These are phyloP conservation scores for Monosporozyma aerobia DNA, from an alignment of 805 yeast genomes.

Conservation along the genomic window DNA sequence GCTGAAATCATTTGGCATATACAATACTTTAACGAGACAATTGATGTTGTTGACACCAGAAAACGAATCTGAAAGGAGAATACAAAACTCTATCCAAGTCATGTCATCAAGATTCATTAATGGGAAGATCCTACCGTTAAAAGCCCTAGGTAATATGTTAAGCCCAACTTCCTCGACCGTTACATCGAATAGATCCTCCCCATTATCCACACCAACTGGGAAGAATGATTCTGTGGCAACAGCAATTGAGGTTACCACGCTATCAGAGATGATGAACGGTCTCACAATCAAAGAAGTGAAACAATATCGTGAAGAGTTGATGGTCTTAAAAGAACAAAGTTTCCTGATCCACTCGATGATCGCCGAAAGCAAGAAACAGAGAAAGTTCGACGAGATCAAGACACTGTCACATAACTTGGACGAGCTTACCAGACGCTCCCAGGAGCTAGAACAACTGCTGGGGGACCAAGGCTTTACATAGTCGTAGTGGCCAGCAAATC, in stretches of 20 bases:
- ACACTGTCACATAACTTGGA: constrained; percentile 47
- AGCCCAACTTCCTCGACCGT: neutral
- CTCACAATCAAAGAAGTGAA: constrained; percentile 47
- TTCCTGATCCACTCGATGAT: constrained; percentile 62
- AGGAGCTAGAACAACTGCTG: constrained; percentile 37
- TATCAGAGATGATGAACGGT: constrained; percentile 22
- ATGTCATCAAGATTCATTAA: constrained; percentile 56
- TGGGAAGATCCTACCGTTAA: constrained; percentile 53
- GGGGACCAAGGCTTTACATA: constrained; percentile 44
- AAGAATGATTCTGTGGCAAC: neutral
- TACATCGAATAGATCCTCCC: neutral
- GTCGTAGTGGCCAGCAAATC: neutral
- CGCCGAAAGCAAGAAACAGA: constrained; percentile 47
- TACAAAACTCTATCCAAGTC: constrained; percentile 46
- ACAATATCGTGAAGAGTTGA: constrained; percentile 57
- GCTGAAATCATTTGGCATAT: constrained; percentile 40
- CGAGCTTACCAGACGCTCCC: constrained; percentile 47
- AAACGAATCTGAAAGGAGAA: constrained; percentile 36
- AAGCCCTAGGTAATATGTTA: constrained; percentile 39
- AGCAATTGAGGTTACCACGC: constrained; percentile 7
- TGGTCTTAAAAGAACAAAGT: constrained; percentile 81
- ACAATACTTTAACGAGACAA: constrained; percentile 42
- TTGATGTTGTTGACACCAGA: constrained; percentile 29
- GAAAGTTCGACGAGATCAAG: constrained; percentile 70
- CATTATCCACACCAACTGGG: neutral